These are phyloP conservation scores for Jaapia argillacea DNA, from an alignment of 768 basidiomycete genomes.

Conservation along the genomic window DNA sequence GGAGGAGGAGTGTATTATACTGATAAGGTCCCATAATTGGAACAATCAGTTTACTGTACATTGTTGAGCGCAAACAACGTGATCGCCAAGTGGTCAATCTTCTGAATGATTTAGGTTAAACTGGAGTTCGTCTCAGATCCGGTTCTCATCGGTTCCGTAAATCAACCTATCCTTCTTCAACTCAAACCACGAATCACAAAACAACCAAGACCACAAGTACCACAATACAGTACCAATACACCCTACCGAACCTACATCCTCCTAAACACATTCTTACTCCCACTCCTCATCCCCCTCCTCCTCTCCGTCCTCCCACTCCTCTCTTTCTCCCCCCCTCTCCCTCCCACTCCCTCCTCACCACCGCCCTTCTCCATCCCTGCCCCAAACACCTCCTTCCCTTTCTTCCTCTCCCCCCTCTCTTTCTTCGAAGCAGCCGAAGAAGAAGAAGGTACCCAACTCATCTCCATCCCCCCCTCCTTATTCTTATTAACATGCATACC, in stretches of 20 bases:
- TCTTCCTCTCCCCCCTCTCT: conserved; percentile 28
- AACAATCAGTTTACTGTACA: too few species aligned
- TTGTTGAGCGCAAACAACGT: too few species aligned
- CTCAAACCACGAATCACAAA: too few species aligned
- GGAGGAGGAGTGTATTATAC: too few species aligned
- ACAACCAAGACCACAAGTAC: too few species aligned
- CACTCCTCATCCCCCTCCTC: conserved; percentile 75
- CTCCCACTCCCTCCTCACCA: conserved; percentile 26
- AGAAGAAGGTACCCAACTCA: conserved; percentile 67
- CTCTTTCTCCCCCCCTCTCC: conserved; percentile 52
- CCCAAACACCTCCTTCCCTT: conserved; percentile 73
- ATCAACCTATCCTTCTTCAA: too few species aligned
- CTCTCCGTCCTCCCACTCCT: conserved; percentile 72
- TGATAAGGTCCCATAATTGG: too few species aligned
- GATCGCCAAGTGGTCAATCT: too few species aligned
- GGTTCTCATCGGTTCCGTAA: too few species aligned
- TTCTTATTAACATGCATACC: conserved; percentile 13
- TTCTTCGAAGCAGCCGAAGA: conserved; percentile 21
- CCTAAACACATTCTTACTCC: conserved; percentile 75
- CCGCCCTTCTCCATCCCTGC: conserved; percentile 83
- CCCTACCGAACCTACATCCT: neutral
- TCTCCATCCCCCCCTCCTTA: conserved; percentile 67
- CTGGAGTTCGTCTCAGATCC: too few species aligned
- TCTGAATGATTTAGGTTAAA: too few species aligned
- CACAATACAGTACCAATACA: too few species aligned